phyloP scores from a whole-genome alignment of 352 stramenopile genomes.

The Phytopythium chamaehyphon region DNA sequence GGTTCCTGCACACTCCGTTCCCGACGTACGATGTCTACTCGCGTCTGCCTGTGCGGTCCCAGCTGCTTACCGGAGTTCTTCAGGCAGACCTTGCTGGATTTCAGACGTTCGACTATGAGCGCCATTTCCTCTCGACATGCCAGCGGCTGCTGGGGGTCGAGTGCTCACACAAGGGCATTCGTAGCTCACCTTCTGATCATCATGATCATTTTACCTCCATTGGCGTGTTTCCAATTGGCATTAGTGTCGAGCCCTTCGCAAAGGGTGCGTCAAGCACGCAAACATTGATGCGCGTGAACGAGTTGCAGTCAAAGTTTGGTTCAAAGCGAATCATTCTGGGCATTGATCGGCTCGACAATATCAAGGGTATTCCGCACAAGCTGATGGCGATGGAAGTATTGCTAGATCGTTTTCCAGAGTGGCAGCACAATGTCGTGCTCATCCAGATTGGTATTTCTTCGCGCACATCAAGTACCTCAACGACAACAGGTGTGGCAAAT shows the following conservation, averaged over 20 bases:
- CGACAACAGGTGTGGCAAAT: conserved; percentile 4
- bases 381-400: conserved; percentile 85
- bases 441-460: conserved; percentile 96
- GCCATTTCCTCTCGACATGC: conserved; percentile 84
- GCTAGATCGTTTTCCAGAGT: conserved; percentile 86
- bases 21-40: conserved; percentile 84
- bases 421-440: conserved; percentile 93
- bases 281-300: conserved; percentile 62
- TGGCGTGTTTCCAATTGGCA: conserved; percentile 85
- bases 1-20: conserved; percentile 89
- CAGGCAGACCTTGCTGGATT: conserved; percentile 83
- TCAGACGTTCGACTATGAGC: conserved; percentile 90
- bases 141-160: conserved; percentile 70
- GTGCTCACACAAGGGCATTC: conserved; percentile 71
- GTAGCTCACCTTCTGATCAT: conserved; percentile 46
- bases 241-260: conserved; percentile 81
- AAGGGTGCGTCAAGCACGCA: conserved; percentile 44
- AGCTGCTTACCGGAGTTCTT: conserved; percentile 75
- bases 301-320: conserved; percentile 74
- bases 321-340: conserved; percentile 80
- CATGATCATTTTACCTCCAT: conserved; percentile 87
- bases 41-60: conserved; percentile 70
- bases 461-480: conserved; percentile 23
- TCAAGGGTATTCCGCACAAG: conserved; percentile 89
- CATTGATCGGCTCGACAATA: conserved; percentile 85